Conservation (phyloP, 345 rosid species). For the Moringa oleifera region DNA sequence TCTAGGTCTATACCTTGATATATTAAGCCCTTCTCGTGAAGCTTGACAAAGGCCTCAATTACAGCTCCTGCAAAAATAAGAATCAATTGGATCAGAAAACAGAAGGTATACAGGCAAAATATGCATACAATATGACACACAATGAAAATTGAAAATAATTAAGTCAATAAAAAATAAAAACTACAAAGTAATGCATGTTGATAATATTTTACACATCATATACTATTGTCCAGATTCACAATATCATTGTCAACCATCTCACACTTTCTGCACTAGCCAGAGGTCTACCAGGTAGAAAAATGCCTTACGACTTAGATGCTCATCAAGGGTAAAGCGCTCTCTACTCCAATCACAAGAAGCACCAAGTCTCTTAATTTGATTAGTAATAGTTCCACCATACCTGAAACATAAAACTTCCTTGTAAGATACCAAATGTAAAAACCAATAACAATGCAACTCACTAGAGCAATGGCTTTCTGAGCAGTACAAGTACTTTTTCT, state of each 20-base stretch:
- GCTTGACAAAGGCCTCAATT: constrained; percentile 82
- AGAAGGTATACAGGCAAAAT: background rate
- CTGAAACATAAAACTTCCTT: constrained; percentile 35
- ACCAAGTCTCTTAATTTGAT: constrained; percentile 94
- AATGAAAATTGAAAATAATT: background rate
- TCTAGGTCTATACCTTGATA: constrained; percentile 57
- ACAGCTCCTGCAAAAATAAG: constrained; percentile 67
- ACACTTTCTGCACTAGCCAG: constrained; percentile 9
- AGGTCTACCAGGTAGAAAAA: constrained; percentile 30
- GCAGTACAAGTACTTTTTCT: no score
- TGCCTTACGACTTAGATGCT: constrained; percentile 94
- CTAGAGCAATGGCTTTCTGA: no score
- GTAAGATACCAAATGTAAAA: constrained; percentile 11
- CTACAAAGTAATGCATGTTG: background rate
- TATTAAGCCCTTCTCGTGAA: constrained; percentile 91
- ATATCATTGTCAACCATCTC: no score
- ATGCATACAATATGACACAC: background rate
- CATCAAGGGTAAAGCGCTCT: constrained; percentile 93
- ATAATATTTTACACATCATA: constrained; percentile 7
- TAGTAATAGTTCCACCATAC: constrained; percentile 89
- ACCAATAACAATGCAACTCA: no score
- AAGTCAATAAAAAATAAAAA: background rate
- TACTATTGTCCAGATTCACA: no score
- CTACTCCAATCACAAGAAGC: constrained; percentile 99
- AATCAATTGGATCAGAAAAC: constrained; percentile 25